These are phyloP conservation scores for Aspergillus sp. DNA, from an alignment of 2,329 filamentous ascomycete genomes.

Conservation along the genomic window DNA sequence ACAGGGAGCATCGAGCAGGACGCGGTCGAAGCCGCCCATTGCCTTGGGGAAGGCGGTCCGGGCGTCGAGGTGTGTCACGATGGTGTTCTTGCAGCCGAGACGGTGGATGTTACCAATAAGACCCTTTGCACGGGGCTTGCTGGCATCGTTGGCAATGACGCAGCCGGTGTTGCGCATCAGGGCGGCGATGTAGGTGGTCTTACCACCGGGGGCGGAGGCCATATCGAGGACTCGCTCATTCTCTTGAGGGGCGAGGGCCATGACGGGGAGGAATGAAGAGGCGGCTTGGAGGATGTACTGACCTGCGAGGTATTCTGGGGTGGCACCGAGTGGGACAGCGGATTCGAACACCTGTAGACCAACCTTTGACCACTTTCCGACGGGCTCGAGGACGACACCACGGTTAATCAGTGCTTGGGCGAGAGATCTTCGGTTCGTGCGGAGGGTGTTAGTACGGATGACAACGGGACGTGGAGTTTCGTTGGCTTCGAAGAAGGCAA, in stretches of 20 bases:
- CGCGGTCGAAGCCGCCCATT: slow-evolving; percentile 92
- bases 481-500: slow-evolving; percentile 99
- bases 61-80: slow-evolving; percentile 94
- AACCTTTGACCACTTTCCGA: slow-evolving; percentile 98
- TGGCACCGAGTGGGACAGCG: slow-evolving; percentile 83
- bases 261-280: slow-evolving; percentile 93
- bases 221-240: slow-evolving; percentile 90
- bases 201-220: slow-evolving; percentile 93
- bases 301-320: slow-evolving; percentile 93
- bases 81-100: slow-evolving; percentile 86
- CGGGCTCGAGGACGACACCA: slow-evolving; percentile 91
- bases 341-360: slow-evolving; percentile 95
- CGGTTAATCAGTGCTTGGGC: slow-evolving; percentile 94
- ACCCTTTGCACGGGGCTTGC: slow-evolving; percentile 90
- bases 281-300: slow-evolving; percentile 98
- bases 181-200: slow-evolving; percentile 94
- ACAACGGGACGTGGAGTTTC: slow-evolving; percentile 91
- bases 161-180: slow-evolving; percentile 97
- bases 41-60: slow-evolving; percentile 84
- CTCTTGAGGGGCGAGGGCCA: slow-evolving; percentile 93
- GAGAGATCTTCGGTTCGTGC: slow-evolving; percentile 73
- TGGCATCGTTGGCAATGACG: slow-evolving; percentile 95
- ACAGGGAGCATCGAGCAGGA: slow-evolving; percentile 91
- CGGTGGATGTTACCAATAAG: slow-evolving; percentile 97
- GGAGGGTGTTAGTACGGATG: slow-evolving; percentile 93